phyloP scores from a whole-genome alignment of 192 early-diverging fungal genomes.

The Backusella psychrophila region DNA sequence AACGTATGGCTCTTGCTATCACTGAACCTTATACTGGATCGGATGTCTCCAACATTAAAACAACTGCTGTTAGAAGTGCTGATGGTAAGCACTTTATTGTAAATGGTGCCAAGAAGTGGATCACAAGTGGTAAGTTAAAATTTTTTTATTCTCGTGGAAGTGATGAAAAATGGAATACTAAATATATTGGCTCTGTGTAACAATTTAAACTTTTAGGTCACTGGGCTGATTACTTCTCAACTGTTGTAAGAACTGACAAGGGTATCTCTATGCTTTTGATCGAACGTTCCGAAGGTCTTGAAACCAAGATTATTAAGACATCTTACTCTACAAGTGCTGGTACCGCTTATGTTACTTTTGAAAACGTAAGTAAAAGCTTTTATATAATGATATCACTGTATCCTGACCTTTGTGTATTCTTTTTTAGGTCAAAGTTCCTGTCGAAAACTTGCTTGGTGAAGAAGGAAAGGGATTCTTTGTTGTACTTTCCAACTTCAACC shows the following conservation, averaged over 20 bases:
- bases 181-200: slow-evolving; percentile 45
- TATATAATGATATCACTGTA: not conserved
- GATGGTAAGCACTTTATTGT: slow-evolving; percentile 78
- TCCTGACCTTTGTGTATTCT: not conserved
- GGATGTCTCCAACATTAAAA: slow-evolving; percentile 75
- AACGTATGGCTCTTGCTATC: slow-evolving; percentile 81
- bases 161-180: not conserved
- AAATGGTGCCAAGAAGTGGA: slow-evolving; percentile 87
- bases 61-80: slow-evolving; percentile 55
- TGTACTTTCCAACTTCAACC: slow-evolving; percentile 73
- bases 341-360: slow-evolving; percentile 63
- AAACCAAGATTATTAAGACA: slow-evolving; percentile 65
- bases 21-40: slow-evolving; percentile 74
- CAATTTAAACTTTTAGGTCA: slow-evolving; percentile 74
- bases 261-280: slow-evolving; percentile 74
- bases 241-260: slow-evolving; percentile 31
- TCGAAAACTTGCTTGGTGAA: slow-evolving; percentile 67
- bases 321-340: slow-evolving; percentile 65
- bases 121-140: slow-evolving; percentile 67
- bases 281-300: slow-evolving; percentile 55
- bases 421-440: slow-evolving; percentile 59
- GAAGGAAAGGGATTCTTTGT: slow-evolving; percentile 65
- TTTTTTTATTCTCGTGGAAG: slow-evolving; percentile 37
- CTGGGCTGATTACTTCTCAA: slow-evolving; percentile 29
- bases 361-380: slow-evolving; percentile 41